Evolutionary conservation across 2,329 filamentous ascomycete genomes (phyloP), one percentile per base, ranked within the genome.

Genomic region (Parasarocladium wereldwijsianum): DNA sequence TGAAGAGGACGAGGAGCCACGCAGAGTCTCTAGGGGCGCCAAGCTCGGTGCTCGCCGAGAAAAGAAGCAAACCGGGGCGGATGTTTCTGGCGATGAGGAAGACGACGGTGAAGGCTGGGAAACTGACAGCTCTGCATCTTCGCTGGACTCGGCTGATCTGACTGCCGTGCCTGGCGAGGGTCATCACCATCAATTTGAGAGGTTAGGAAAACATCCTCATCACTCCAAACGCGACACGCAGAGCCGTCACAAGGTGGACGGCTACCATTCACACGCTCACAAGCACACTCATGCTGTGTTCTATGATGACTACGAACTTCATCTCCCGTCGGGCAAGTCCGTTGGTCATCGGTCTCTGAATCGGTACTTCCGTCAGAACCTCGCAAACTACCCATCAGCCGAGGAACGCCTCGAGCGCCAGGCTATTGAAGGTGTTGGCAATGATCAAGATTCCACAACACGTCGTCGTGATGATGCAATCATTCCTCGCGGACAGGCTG

Each of bases 271-370:
- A 3, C 81, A 85, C 48, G 79, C 80, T 2, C 79, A 92, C 55
- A 78, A 82, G 40, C 51, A 76, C 40, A 52, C 70, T 4, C 70
- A 78, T 37, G 76, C 83, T 21, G 81, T 83, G 14, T 93, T 92
- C 51, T 76, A 92, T 46, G 83, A 92, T 43, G 90, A 98, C 25
- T 86, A 83, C 45, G 90, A 96, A 53, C 68, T 98, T 31, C 85
- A 98, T 47, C 70, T 98, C 9, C 90, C 90, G 2, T 84, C 80
- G 4, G 90, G 90, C 31, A 78, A 81, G 36, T 80, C 81, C 6
- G 85, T 92, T 21, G 90, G 90, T 22, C 90, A 98, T 51, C 74
- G 90, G 27, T 90, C 83, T 6, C 58, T 93, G 32, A 78, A 81
- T 47, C 76, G 70, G 41, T 96, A 96, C 57, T 98, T 76, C 60